Conservation (phyloP, 768 basidiomycete species). For the Tricholoma furcatifolium region DNA sequence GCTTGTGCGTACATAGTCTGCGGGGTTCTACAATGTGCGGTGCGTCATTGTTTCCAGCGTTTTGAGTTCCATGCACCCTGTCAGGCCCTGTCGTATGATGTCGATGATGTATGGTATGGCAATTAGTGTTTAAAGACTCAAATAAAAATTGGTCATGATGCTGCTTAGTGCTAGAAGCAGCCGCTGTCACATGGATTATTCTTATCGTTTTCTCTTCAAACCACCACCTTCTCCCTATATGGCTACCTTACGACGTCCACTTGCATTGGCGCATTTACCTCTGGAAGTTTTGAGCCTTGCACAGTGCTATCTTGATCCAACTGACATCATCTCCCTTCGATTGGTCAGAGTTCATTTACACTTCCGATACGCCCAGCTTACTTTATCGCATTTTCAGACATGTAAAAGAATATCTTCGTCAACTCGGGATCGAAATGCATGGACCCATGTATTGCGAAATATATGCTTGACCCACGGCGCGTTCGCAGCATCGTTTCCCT, state of each 20-base stretch:
- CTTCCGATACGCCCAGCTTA: not conserved
- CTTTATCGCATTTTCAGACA: not conserved
- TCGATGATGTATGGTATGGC: no score
- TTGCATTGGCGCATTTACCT: constrained; percentile 1
- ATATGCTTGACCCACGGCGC: constrained; percentile 5
- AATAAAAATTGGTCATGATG: no score
- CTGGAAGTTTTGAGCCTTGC: constrained; percentile 3
- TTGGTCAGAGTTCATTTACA: not conserved
- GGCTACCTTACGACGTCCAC: not conserved
- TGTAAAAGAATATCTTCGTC: constrained; percentile 1
- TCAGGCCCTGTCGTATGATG: no score
- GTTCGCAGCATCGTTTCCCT: constrained; percentile 1
- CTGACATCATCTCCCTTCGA: constrained; percentile 7
- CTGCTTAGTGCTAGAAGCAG: no score
- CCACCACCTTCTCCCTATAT: no score
- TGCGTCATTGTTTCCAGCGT: no score
- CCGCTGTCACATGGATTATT: no score
- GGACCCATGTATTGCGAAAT: constrained; percentile 1
- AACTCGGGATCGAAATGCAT: constrained; percentile 1
- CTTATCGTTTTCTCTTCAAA: no score
- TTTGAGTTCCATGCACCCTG: no score
- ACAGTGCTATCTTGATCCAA: constrained; percentile 5
- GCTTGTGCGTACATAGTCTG: no score
- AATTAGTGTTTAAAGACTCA: no score
- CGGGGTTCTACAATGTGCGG: no score